These are phyloP conservation scores for Dendrocalamus latiflorus DNA, from an alignment of 202 grass and related monocot genomes.

Conservation along the genomic window DNA sequence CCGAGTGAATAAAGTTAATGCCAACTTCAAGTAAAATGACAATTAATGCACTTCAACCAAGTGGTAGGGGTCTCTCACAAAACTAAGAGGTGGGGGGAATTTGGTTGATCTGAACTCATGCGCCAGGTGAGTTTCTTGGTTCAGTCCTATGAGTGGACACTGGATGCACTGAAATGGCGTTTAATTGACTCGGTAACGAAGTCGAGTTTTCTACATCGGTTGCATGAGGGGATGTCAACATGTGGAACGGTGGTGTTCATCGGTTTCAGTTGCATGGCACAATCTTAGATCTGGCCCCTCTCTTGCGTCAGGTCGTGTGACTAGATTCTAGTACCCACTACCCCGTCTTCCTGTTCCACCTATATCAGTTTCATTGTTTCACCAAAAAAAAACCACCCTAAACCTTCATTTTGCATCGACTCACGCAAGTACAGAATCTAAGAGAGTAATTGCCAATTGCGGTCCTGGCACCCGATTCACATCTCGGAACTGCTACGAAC, in stretches of 20 bases:
- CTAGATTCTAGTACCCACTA: neutral
- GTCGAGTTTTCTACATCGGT: neutral
- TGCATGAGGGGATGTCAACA: neutral
- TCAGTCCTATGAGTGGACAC: neutral
- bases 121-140: neutral
- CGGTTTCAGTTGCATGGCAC: neutral
- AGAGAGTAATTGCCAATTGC: neutral
- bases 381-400: neutral
- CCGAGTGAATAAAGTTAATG: neutral
- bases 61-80: too few species aligned
- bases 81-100: too few species aligned
- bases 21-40: neutral
- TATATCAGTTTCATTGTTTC: neutral
- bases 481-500: neutral
- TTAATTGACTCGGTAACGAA: neutral
- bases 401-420: constrained; percentile 8
- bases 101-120: neutral
- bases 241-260: neutral
- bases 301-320: neutral
- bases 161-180: neutral
- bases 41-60: neutral
- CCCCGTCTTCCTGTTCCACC: neutral
- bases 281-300: constrained; percentile 4
- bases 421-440: neutral
- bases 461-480: neutral